These are phyloP conservation scores for Pestalotiopsis fici DNA, from an alignment of 2,329 filamentous ascomycete genomes.

Conservation along the genomic window DNA sequence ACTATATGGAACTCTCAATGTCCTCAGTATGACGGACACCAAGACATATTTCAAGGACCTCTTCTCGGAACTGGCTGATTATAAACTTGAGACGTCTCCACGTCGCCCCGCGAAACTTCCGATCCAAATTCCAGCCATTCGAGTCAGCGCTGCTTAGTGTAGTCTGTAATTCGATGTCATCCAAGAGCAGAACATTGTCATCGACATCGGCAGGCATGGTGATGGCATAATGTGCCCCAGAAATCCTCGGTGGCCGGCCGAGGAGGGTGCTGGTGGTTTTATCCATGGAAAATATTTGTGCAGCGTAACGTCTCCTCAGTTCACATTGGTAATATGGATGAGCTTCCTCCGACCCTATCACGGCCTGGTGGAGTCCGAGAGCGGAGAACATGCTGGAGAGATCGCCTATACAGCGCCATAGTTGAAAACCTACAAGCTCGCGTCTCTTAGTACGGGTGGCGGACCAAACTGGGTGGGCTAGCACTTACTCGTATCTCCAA, in stretches of 20 bases:
- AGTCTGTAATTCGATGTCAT: neutral
- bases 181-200: neutral
- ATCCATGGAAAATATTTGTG: neutral
- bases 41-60: neutral
- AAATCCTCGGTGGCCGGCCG: neutral
- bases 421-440: neutral
- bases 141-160: neutral
- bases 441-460: neutral
- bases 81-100: neutral
- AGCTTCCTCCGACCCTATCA: neutral
- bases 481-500: neutral
- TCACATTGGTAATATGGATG: neutral
- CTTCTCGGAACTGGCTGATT: neutral
- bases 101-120: neutral
- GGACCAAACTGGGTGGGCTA: neutral
- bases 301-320: neutral
- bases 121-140: neutral
- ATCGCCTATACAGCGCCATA: neutral
- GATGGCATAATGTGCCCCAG: neutral
- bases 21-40: neutral
- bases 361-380: neutral
- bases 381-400: neutral
- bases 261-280: neutral
- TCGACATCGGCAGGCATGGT: neutral
- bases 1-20: neutral